Base-by-base conservation (phyloP, 2,329 filamentous ascomycete genomes). In the Penicillium palitans region DNA sequence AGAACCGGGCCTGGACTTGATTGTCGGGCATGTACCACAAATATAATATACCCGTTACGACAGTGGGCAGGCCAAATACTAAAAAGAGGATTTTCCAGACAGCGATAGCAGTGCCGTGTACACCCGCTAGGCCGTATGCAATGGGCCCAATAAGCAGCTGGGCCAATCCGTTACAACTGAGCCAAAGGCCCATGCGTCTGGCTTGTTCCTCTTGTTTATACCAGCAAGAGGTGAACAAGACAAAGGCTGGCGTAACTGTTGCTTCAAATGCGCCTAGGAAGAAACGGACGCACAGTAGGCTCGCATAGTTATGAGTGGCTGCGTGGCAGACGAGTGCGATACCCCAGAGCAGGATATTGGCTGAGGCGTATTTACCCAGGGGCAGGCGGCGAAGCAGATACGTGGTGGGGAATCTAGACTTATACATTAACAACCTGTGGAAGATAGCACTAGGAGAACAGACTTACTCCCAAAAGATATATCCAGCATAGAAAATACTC, bases 321-420 rank as follows among this genome's bases (percentile, higher is more conserved):
- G 61, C 63, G 10, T 57, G 52, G 10, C 60, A 65, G 42, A 52
- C 51, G 2, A 67, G 60, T 12, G 49, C 61, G 21, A 63, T 55
- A 8, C 67, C 68, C 67, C 67, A 69, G 24, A 51, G 24, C 17
- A 63, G 6, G n/a, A 64, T 63, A 35, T 62, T 81, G 58, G 46
- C 65, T 2, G 77, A 72, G 4, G 83, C 72, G 54, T 81, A 83
- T 60, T 79, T 81, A 12, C 76, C 81, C 2, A 79, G 68, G 0
- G 80, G 81, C 9, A 83, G 68, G 1, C 76, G 75, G 21, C 79
- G 75, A 35, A 84, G 73, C 12, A 84, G 70, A 13, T 80, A 67
- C 0, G 79, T 80, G 0, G 80, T 81, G 0, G 81, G 79, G 60
- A 81, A 83, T 48, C 57, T 59, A 37, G 17, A 5, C 4, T 39